Conservation (phyloP, 148 eudicot genomes). For the Vaccinium corymbosum region DNA sequence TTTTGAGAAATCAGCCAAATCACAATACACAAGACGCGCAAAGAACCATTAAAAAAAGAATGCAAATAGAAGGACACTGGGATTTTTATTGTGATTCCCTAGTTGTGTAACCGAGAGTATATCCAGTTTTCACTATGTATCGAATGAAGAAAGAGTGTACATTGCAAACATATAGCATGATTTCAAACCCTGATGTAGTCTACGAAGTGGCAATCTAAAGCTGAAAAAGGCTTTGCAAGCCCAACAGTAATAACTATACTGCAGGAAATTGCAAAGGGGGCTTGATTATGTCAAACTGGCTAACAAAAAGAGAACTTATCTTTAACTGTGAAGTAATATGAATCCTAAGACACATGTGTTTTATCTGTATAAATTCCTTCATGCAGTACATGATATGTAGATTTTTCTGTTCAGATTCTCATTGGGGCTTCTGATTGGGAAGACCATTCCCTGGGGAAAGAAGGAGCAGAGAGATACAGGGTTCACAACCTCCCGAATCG, state of each 20-base stretch:
- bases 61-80: neutral
- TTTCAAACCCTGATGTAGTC: neutral
- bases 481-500: constrained; percentile 58
- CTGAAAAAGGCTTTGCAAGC: neutral
- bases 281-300: neutral
- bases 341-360: neutral
- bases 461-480: constrained; percentile 80
- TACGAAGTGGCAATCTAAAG: neutral
- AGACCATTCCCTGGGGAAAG: constrained; percentile 44
- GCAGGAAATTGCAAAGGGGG: neutral
- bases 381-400: neutral
- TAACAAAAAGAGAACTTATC: neutral
- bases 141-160: neutral
- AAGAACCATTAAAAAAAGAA: neutral
- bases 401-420: constrained; percentile 40
- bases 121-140: neutral
- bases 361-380: neutral
- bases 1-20: neutral
- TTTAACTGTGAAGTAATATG: neutral
- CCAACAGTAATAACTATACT: neutral
- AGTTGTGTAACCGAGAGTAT: neutral
- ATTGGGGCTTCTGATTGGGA: constrained; percentile 85
- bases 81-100: neutral
- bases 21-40: neutral
- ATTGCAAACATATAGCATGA: neutral